Evolutionary conservation across 108 stramenopile species (phyloP).

Genomic region (Discostella stelligeroides): DNA sequence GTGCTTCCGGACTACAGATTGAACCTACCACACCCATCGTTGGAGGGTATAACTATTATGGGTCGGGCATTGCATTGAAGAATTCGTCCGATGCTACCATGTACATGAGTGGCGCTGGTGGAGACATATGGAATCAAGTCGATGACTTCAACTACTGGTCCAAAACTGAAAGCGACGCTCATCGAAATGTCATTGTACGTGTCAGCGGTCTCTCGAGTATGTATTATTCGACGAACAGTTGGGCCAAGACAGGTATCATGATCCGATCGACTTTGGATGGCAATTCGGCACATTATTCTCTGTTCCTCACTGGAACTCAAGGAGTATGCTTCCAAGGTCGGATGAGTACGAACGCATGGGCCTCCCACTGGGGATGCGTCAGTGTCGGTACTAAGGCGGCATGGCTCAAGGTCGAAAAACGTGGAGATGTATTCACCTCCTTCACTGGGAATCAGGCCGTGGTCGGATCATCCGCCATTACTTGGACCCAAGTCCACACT

Average conservation of each 20-base stretch:
- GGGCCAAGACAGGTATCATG: conserved; percentile 41
- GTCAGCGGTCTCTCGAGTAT: conserved; percentile 8
- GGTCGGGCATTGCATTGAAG: conserved; percentile 9
- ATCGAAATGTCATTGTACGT: conserved; percentile 14
- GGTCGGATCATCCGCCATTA: conserved; percentile 13
- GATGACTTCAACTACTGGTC: conserved; percentile 42
- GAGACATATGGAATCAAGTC: conserved; percentile 24
- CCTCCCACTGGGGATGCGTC: conserved; percentile 1
- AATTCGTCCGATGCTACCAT: conserved; percentile 14
- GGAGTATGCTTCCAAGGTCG: conserved; percentile 19
- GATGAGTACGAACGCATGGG: neutral
- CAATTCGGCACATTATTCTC: conserved; percentile 13
- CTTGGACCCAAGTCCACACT: conserved; percentile 7
- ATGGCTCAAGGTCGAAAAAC: conserved; percentile 42
- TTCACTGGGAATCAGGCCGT: conserved; percentile 14
- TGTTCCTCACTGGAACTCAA: conserved; percentile 8
- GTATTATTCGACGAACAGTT: neutral
- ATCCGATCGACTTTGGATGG: conserved; percentile 19
- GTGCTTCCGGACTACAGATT: neutral
- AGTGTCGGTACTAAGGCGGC: neutral
- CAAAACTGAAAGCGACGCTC: conserved; percentile 9
- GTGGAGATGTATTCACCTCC: conserved; percentile 16
- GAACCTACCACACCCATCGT: neutral
- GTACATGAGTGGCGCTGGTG: conserved; percentile 34
- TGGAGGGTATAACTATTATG: conserved; percentile 6